A percentile compares a stretch with the other conserved stretches of the same genome.
These are phyloP conservation scores for Circinella umbellata DNA, from an alignment of 371 early-diverging fungal species.

Conservation along the genomic window DNA sequence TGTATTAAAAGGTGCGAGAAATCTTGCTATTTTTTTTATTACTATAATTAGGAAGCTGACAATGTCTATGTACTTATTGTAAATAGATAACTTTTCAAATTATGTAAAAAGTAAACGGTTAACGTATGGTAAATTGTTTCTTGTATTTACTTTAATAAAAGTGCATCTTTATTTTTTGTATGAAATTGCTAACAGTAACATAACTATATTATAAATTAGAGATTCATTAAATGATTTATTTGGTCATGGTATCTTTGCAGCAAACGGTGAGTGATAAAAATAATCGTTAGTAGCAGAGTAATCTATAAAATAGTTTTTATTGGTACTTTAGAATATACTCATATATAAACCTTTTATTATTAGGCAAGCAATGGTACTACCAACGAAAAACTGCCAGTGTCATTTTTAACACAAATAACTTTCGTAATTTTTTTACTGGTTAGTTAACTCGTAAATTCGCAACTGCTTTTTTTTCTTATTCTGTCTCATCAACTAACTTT, in stretches of 20 bases:
- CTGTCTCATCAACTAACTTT: too few relatives aligned
- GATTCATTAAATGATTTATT: slow-evolving; percentile 33
- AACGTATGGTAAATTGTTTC: not conserved
- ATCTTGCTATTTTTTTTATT: not conserved
- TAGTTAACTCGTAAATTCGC: not conserved
- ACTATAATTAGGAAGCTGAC: not conserved
- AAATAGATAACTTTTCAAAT: slow-evolving; percentile 44
- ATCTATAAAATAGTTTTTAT: not conserved
- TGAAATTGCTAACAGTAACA: not conserved
- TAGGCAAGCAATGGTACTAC: slow-evolving; percentile 61
- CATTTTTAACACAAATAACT: slow-evolving; percentile 69
- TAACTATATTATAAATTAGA: not conserved
- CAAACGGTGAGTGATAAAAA: slow-evolving; percentile 45
- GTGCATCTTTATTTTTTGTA: not conserved
- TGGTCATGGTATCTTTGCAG: slow-evolving; percentile 71
- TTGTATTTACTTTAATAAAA: not conserved
- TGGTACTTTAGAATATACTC: too few relatives aligned
- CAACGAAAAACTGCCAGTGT: slow-evolving; percentile 66
- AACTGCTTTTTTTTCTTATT: too few relatives aligned
- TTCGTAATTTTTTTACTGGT: slow-evolving; percentile 57
- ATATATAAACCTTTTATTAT: not conserved
- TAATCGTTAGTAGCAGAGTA: too few relatives aligned
- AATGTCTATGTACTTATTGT: too few relatives aligned
- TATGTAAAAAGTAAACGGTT: slow-evolving; percentile 49
- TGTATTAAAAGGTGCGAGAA: slow-evolving; percentile 24